Conservation (phyloP, 23 red algal genomes). For the Gracilariopsis chorda region DNA sequence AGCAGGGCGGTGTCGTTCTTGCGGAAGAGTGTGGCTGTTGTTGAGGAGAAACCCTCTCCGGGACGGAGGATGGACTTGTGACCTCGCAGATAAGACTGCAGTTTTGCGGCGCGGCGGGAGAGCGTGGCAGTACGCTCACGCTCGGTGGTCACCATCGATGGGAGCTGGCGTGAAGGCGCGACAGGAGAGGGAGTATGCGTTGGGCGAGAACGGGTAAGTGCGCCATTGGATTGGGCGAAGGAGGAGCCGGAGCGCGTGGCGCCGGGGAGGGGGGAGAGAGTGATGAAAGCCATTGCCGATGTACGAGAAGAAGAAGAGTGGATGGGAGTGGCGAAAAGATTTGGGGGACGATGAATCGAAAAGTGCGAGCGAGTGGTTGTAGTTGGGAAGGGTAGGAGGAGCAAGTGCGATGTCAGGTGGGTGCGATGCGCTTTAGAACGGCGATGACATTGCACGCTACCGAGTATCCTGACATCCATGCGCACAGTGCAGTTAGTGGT, state of each 20-base stretch:
- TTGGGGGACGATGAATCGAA: no score
- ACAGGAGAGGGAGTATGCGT: no score
- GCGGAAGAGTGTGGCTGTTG: slow-evolving; percentile 55
- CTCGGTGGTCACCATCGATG: slow-evolving; percentile 41
- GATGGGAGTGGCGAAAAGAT: no score
- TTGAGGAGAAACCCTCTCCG: slow-evolving; percentile 72
- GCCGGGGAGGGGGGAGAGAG: not conserved
- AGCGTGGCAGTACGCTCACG: not conserved
- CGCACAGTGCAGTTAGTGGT: no score
- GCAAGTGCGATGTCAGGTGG: no score
- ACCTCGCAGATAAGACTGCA: slow-evolving; percentile 67
- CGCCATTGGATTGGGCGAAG: not conserved
- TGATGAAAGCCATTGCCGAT: slow-evolving; percentile 26
- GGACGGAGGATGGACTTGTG: slow-evolving; percentile 81
- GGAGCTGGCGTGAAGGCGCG: not conserved
- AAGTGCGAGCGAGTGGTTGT: not conserved
- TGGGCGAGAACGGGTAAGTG: not conserved
- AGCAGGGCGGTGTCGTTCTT: slow-evolving; percentile 86
- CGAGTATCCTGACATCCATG: no score
- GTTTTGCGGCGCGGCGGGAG: not conserved
- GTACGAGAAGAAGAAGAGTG: no score
- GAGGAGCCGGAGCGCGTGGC: not conserved
- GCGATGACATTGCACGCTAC: no score
- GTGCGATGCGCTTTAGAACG: no score
- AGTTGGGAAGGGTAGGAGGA: not conserved